These are phyloP conservation scores for Pichia sp. DNA, from an alignment of 1,139 yeast genomes.

Conservation along the genomic window DNA sequence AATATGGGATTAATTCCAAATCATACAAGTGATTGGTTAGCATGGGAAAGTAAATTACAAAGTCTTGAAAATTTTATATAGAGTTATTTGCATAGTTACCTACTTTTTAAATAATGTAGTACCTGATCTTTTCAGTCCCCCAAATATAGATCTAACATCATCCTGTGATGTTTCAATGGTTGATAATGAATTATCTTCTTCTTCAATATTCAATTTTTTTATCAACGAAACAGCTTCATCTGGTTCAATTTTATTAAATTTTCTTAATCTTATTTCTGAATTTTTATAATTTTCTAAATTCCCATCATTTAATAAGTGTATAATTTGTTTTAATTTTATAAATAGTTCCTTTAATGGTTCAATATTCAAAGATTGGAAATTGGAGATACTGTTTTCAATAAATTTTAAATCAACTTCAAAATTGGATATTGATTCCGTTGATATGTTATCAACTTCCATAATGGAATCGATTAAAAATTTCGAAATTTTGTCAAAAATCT, in stretches of 20 bases:
- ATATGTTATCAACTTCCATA: constrained; percentile 42
- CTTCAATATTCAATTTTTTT: constrained; percentile 31
- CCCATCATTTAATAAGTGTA: constrained; percentile 48
- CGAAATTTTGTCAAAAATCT: constrained; percentile 83
- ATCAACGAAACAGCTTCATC: constrained; percentile 50
- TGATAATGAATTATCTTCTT: neutral
- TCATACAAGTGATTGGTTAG: constrained; percentile 82
- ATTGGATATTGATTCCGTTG: constrained; percentile 47
- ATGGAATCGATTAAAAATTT: constrained; percentile 61
- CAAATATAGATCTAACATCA: constrained; percentile 22
- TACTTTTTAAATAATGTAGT: constrained; percentile 12
- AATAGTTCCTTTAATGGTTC: constrained; percentile 40
- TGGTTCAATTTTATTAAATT: constrained; percentile 54
- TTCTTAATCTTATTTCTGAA: constrained; percentile 47
- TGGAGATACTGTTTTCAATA: constrained; percentile 38
- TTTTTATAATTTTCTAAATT: constrained; percentile 49
- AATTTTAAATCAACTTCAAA: constrained; percentile 58
- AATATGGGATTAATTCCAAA: constrained; percentile 90
- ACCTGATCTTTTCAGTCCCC: constrained; percentile 22
- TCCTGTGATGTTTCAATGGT: constrained; percentile 11
- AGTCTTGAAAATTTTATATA: constrained; percentile 24
- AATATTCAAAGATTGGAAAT: constrained; percentile 16
- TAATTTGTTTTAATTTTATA: constrained; percentile 54
- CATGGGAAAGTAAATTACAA: constrained; percentile 61
- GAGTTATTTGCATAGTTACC: neutral